Percentiles rank a stretch among this genome's conserved stretches.
phyloP scores from a whole-genome alignment of 257 asterid genomes.

The Nicotiana sylvestris region DNA sequence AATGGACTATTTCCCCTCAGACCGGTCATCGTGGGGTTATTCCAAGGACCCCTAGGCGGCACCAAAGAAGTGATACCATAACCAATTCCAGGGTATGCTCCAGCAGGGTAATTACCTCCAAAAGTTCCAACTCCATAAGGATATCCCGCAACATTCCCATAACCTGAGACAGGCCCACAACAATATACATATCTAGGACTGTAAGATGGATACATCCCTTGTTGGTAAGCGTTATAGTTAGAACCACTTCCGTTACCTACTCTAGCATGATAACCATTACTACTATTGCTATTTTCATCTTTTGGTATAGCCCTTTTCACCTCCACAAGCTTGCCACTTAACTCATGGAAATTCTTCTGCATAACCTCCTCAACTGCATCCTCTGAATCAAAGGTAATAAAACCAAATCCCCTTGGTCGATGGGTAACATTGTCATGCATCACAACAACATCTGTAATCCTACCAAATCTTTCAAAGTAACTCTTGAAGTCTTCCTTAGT shows the following conservation, averaged over 20 bases:
- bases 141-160: conserved; percentile 49
- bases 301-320: conserved; percentile 87
- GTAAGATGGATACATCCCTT: conserved; percentile 32
- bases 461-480: conserved; percentile 81
- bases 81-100: conserved; percentile 55
- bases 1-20: conserved; percentile 41
- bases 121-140: conserved; percentile 52
- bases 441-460: conserved; percentile 82
- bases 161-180: conserved; percentile 32
- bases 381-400: conserved; percentile 78
- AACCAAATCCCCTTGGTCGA: conserved; percentile 95
- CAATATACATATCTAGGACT: conserved; percentile 47
- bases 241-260: conserved; percentile 43
- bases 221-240: conserved; percentile 36
- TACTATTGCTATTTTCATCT: conserved; percentile 44
- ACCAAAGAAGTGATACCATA: conserved; percentile 50
- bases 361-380: conserved; percentile 79
- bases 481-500: conserved; percentile 73
- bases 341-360: conserved; percentile 65
- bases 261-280: conserved; percentile 37
- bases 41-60: conserved; percentile 57
- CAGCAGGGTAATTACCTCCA: conserved; percentile 48
- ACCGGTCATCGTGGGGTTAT: conserved; percentile 34
- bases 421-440: conserved; percentile 81
- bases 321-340: conserved; percentile 81